Evolutionary conservation across 2,329 filamentous ascomycete genomes (phyloP).

Genomic region (Monilinia fructigena): DNA sequence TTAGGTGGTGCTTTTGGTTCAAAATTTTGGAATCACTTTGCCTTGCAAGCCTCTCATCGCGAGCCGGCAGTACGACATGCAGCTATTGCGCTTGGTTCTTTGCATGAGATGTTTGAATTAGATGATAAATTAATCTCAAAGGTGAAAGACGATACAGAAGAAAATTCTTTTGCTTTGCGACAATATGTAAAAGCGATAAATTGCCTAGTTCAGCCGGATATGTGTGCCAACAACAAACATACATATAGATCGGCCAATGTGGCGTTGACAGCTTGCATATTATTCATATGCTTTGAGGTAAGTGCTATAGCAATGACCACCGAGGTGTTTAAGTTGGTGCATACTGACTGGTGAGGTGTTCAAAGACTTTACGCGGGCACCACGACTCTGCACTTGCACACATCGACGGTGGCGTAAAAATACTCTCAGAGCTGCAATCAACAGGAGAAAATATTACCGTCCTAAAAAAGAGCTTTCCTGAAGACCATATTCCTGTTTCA

Average conservation of each 20-base stretch:
- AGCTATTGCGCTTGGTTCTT: constrained; percentile 28
- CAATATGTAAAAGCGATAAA: constrained; percentile 29
- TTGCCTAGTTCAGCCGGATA: constrained; percentile 28
- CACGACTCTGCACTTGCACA: constrained; percentile 27
- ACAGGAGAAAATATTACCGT: neutral
- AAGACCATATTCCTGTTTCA: constrained; percentile 23
- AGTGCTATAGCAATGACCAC: neutral
- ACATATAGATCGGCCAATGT: constrained; percentile 26
- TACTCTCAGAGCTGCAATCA: constrained; percentile 26
- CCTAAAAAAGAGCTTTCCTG: neutral
- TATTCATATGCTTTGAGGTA: constrained; percentile 33
- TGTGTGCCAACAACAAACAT: constrained; percentile 13
- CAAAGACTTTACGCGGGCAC: constrained; percentile 27
- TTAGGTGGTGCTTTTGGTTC: constrained; percentile 65
- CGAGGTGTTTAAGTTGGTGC: neutral
- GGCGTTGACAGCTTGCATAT: constrained; percentile 27
- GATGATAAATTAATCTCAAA: constrained; percentile 5
- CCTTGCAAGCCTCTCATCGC: constrained; percentile 59
- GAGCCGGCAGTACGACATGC: constrained; percentile 31
- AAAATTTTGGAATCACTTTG: constrained; percentile 60
- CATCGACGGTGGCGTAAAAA: constrained; percentile 28
- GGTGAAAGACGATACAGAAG: constrained; percentile 8
- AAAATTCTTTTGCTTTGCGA: constrained; percentile 25
- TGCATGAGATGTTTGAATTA: constrained; percentile 28
- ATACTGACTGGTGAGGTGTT: constrained; percentile 1